Conservation (phyloP, 2,329 filamentous ascomycete species). For the Monilinia vaccinii-corymbosi region DNA sequence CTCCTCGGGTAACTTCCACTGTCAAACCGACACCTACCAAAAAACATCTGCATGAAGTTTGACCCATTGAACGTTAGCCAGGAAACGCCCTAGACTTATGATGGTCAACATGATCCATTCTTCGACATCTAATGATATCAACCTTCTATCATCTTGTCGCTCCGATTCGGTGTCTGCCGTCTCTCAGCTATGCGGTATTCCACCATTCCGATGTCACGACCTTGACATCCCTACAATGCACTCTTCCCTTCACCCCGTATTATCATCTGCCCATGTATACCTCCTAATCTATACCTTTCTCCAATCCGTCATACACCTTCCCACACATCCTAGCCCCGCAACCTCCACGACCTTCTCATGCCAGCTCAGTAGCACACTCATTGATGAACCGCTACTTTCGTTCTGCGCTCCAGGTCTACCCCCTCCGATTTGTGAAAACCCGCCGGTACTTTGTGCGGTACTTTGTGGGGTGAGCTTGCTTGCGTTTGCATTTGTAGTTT, state of each 20-base stretch:
- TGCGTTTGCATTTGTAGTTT: conserved; percentile 25
- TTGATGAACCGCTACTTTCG: conserved; percentile 71
- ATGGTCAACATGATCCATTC: not conserved
- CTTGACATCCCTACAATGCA: not conserved
- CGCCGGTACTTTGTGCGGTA: conserved; percentile 73
- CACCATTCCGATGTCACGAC: not conserved
- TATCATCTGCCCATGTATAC: not conserved
- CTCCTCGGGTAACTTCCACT: not conserved
- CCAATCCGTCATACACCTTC: conserved; percentile 92
- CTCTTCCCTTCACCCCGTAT: not conserved
- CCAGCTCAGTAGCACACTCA: conserved; percentile 97
- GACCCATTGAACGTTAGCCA: not conserved
- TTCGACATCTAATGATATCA: not conserved
- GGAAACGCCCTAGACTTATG: not conserved
- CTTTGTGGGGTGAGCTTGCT: conserved; percentile 58
- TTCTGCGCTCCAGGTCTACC: conserved; percentile 42
- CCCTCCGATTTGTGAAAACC: conserved; percentile 66
- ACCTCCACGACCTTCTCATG: conserved; percentile 97
- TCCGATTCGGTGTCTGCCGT: not conserved
- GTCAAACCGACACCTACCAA: not conserved
- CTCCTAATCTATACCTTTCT: conserved; percentile 61
- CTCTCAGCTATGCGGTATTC: not conserved
- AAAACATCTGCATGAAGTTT: not conserved
- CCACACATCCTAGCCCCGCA: conserved; percentile 82
- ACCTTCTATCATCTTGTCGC: not conserved